These are phyloP conservation scores for Mortierella sp. DNA, from an alignment of 371 early-diverging fungal genomes.

Conservation along the genomic window DNA sequence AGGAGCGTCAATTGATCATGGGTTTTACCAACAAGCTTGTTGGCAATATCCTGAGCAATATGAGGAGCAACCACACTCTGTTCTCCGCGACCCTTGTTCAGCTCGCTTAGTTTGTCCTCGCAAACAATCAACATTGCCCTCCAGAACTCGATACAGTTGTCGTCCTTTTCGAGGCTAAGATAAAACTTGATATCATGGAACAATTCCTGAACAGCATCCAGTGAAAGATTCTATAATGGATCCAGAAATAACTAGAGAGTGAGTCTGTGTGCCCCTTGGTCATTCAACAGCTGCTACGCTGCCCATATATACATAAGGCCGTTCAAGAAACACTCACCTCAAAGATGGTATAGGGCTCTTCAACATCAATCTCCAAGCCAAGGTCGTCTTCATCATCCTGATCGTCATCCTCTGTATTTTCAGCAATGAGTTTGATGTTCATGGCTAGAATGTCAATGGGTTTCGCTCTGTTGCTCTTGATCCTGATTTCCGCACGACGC, in stretches of 20 bases:
- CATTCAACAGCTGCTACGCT: neutral
- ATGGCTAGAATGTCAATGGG: constrained; percentile 95
- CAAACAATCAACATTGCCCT: constrained; percentile 83
- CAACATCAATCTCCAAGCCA: constrained; percentile 83
- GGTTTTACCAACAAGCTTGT: constrained; percentile 79
- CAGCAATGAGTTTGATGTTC: constrained; percentile 82
- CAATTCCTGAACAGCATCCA: constrained; percentile 80
- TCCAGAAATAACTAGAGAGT: neutral
- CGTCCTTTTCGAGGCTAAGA: constrained; percentile 81
- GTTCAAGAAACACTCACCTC: constrained; percentile 56
- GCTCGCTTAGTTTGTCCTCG: constrained; percentile 71
- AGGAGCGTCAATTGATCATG: constrained; percentile 75
- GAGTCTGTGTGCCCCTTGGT: neutral
- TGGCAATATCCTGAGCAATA: constrained; percentile 74
- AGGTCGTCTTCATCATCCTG: constrained; percentile 79
- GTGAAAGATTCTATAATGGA: constrained; percentile 60
- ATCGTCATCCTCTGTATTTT: constrained; percentile 61
- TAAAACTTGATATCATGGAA: constrained; percentile 89
- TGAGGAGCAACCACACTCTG: constrained; percentile 50
- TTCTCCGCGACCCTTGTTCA: constrained; percentile 42
- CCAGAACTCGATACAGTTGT: constrained; percentile 85
- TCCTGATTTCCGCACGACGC: constrained; percentile 89
- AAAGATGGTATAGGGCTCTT: constrained; percentile 89
- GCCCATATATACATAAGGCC: neutral
- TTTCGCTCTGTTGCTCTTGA: constrained; percentile 86